Conservation (phyloP, 2,329 filamentous ascomycete species). For the Cercospora sojina region DNA sequence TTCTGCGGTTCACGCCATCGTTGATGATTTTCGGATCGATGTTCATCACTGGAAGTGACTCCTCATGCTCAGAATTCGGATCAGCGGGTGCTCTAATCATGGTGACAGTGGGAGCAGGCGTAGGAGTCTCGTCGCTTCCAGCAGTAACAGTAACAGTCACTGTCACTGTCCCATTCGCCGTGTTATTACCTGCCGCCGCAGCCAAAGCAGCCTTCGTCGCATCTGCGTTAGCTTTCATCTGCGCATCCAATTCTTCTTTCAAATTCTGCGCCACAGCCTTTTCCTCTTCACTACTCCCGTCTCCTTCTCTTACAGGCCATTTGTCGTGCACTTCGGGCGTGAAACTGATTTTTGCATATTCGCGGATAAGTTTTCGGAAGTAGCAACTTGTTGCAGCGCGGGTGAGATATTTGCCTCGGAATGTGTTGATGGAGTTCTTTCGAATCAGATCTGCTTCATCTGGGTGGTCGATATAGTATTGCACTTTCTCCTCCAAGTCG, state of each 20-base stretch:
- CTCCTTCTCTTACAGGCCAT: neutral
- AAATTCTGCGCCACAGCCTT: neutral
- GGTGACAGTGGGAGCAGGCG: neutral
- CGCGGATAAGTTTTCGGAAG: conserved; percentile 31
- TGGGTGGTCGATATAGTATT: conserved; percentile 27
- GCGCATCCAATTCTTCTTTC: neutral
- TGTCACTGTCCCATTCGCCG: neutral
- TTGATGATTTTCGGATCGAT: neutral
- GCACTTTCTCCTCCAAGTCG: conserved; percentile 32
- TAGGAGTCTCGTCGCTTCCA: neutral
- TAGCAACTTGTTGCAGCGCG: conserved; percentile 37
- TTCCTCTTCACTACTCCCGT: neutral
- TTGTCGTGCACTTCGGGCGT: conserved; percentile 22
- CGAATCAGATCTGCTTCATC: conserved; percentile 31
- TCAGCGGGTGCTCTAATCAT: neutral
- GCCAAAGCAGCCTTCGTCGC: neutral
- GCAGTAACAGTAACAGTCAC: neutral
- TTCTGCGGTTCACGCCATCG: neutral
- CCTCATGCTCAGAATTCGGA: neutral
- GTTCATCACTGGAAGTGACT: neutral
- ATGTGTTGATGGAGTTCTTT: conserved; percentile 30
- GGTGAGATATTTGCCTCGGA: conserved; percentile 33
- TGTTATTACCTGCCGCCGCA: neutral
- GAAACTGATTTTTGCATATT: conserved; percentile 31
- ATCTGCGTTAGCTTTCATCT: neutral